phyloP scores from a whole-genome alignment of 2,329 filamentous ascomycete genomes.

The Diaporthe humulicola region DNA sequence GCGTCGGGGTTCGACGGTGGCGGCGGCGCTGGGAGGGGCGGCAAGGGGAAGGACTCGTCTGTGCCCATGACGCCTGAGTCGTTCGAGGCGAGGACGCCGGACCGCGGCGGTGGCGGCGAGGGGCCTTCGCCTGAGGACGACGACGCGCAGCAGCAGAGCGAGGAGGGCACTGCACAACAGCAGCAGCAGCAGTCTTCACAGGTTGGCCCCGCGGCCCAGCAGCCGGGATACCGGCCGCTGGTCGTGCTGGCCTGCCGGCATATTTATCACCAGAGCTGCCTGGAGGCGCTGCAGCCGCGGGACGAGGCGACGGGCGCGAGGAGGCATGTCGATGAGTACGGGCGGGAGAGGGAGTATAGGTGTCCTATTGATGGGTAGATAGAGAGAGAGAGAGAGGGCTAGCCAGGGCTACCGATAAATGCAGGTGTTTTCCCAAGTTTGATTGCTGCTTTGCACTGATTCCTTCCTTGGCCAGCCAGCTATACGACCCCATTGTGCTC shows the following conservation, averaged over 20 bases:
- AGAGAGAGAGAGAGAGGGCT: background rate
- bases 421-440: background rate
- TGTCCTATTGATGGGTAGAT: constrained; percentile 69
- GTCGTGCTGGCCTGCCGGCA: constrained; percentile 79
- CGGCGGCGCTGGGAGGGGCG: constrained; percentile 50
- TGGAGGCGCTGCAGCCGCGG: constrained; percentile 74
- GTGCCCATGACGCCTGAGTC: constrained; percentile 40
- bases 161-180: constrained; percentile 43
- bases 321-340: constrained; percentile 58
- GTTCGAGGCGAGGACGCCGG: constrained; percentile 34
- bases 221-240: constrained; percentile 72
- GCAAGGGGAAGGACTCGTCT: constrained; percentile 48
- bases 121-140: constrained; percentile 53
- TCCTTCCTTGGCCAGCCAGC: no score
- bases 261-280: constrained; percentile 77
- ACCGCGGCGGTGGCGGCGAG: background rate
- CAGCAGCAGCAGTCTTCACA: constrained; percentile 51
- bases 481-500: no score
- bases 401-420: background rate
- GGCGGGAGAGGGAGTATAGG: constrained; percentile 62
- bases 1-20: constrained; percentile 45
- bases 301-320: constrained; percentile 54
- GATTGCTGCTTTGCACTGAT: background rate
- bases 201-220: constrained; percentile 47
- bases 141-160: constrained; percentile 46